These are phyloP conservation scores for Talaromyces nanjingensis DNA, from an alignment of 495 filamentous ascomycete species.

Conservation along the genomic window DNA sequence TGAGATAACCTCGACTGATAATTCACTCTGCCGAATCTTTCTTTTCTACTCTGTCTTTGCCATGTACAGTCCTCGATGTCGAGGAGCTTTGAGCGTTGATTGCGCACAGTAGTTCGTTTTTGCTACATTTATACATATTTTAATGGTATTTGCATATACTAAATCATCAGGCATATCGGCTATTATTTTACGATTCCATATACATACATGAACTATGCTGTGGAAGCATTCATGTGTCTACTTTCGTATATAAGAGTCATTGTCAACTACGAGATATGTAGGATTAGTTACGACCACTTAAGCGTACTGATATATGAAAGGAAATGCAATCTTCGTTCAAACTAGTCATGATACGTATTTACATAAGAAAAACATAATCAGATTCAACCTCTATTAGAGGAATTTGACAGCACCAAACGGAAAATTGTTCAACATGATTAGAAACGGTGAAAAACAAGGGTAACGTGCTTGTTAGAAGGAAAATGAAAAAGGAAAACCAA, in stretches of 20 bases:
- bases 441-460: not conserved
- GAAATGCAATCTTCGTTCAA: not conserved
- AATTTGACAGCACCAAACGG: not conserved
- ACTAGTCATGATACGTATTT: constrained; percentile 1
- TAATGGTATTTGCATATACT: not conserved
- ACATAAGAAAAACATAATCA: constrained; percentile 1
- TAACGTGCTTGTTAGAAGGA: not conserved
- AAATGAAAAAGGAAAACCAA: not conserved
- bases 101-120: not conserved
- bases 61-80: not conserved
- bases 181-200: not conserved
- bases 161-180: too few species aligned
- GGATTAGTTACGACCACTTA: too few species aligned
- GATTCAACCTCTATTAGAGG: not conserved
- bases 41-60: not conserved
- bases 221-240: not conserved
- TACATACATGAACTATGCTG: not conserved
- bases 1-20: constrained; percentile 23
- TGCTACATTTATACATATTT: not conserved
- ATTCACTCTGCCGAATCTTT: not conserved
- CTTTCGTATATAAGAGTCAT: too few species aligned
- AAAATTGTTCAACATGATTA: not conserved
- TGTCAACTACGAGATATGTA: too few species aligned
- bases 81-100: not conserved
- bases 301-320: not conserved